Evolutionary conservation across 129 eudicot genomes (phyloP).

Genomic region (carrot (Daucus carota)): DNA sequence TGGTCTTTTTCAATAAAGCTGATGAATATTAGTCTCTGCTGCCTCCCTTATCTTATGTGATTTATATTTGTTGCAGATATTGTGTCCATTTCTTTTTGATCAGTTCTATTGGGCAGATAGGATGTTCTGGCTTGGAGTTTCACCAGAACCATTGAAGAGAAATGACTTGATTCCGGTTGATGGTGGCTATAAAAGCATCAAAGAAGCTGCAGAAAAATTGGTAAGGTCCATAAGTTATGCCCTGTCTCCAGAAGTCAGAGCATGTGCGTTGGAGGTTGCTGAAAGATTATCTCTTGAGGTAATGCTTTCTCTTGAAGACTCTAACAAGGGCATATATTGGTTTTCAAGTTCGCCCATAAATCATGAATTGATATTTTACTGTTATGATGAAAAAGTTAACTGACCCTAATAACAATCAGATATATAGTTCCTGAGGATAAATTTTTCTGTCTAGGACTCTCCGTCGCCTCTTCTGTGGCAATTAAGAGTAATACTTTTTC

Average conservation of each 20-base stretch:
- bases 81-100: conserved; percentile 86
- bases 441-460: not conserved
- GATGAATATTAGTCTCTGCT: not conserved
- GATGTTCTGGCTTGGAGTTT: conserved; percentile 94
- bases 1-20: not conserved
- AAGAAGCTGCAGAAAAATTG: conserved; percentile 49
- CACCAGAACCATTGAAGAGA: conserved; percentile 70
- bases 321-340: not conserved
- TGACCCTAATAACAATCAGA: not conserved
- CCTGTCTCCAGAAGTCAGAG: conserved; percentile 51
- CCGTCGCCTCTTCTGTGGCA: not conserved
- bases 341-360: not conserved
- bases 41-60: not conserved
- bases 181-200: conserved; percentile 40
- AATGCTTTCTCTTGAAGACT: conserved; percentile 13
- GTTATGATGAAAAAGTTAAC: not conserved
- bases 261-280: conserved; percentile 46
- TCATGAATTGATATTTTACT: not conserved
- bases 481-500: not conserved
- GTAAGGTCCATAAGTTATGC: conserved; percentile 49
- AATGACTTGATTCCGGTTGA: conserved; percentile 51
- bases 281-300: conserved; percentile 64
- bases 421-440: not conserved
- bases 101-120: conserved; percentile 98
- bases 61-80: conserved; percentile 32